Evolutionary conservation across 2,329 filamentous ascomycete species (phyloP), one percentile per base, ranked within the genome.

Genomic region (Calonectria pauciramosa): DNA sequence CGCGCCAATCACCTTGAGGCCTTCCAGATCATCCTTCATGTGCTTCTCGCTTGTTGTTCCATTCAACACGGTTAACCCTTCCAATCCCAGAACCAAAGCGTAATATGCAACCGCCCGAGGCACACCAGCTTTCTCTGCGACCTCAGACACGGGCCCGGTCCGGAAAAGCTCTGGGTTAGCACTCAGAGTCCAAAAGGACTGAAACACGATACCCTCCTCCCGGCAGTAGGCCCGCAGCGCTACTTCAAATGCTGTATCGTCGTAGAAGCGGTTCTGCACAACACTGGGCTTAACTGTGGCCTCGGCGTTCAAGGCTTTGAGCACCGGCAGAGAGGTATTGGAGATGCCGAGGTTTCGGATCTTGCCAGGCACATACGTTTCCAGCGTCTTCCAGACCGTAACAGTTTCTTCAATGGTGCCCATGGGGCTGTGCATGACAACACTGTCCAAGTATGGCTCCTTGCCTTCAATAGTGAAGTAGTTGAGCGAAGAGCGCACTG

Each of bases 261-360:
- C 84, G 80, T 93, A 90, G 84, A 97, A 95, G 2, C 94, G 90
- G 81, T 97, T 96, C 85, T 97, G 95, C 7, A 96, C 92, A 2
- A 96, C 89, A 1, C 89, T 87, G 0, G 87, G 87, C 74, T 85
- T 86, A 52, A 87, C 75, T 0, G 79, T 84, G 4, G 87, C 86
- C 23, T 85, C 79, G 1, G 86, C 80, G 73, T 88, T 87, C 1
- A 96, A 84, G 6, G 85, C 83, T 68, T 89, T 82, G 0, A 97
- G 87, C 2, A 91, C 83, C 0, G 87, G 82, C 2, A 94, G 84
- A n/a, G 88, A 86, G n/a, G 91, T 90, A 83, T 97, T 97, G 69
- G 94, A 95, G 70, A 97, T 93, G 51, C 95, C 95, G 10, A 97
- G 87, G 36, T 91, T 88, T 51, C 91, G 91, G 76, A 96, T 91